Evolutionary conservation across 2,329 filamentous ascomycete species (phyloP).

Genomic region (Colletotrichum melonis): DNA sequence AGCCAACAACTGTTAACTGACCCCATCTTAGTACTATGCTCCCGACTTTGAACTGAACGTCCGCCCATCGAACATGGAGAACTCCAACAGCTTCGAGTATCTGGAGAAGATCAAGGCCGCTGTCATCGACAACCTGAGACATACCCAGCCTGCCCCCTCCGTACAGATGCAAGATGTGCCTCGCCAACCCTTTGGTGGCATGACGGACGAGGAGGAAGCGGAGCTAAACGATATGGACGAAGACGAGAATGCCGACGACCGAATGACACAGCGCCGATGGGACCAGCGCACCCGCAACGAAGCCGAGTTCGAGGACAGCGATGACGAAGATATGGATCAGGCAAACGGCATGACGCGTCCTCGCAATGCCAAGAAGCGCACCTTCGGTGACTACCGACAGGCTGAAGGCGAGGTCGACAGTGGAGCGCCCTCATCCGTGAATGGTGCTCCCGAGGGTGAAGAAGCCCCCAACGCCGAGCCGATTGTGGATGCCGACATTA

Average conservation of each 20-base stretch:
- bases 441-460: conserved; percentile 47
- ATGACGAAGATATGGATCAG: conserved; percentile 84
- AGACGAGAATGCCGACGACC: conserved; percentile 85
- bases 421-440: conserved; percentile 50
- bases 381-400: conserved; percentile 64
- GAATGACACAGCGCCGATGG: conserved; percentile 84
- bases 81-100: conserved; percentile 86
- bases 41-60: conserved; percentile 93
- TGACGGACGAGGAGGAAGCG: conserved; percentile 75
- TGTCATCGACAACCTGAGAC: conserved; percentile 87
- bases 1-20: conserved; percentile 17
- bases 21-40: conserved; percentile 81
- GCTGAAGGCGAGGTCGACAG: conserved; percentile 52
- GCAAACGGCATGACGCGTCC: conserved; percentile 75
- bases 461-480: conserved; percentile 39
- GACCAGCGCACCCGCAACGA: conserved; percentile 82
- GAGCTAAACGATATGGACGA: conserved; percentile 79
- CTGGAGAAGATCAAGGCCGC: conserved; percentile 84
- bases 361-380: conserved; percentile 59
- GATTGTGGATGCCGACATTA: conserved; percentile 41
- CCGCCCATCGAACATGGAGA: conserved; percentile 88
- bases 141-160: conserved; percentile 87
- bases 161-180: conserved; percentile 89
- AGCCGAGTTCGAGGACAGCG: conserved; percentile 87
- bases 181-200: conserved; percentile 69